These are phyloP conservation scores for Trichoderma sp. DNA, from an alignment of 2,329 filamentous ascomycete species.

Conservation along the genomic window DNA sequence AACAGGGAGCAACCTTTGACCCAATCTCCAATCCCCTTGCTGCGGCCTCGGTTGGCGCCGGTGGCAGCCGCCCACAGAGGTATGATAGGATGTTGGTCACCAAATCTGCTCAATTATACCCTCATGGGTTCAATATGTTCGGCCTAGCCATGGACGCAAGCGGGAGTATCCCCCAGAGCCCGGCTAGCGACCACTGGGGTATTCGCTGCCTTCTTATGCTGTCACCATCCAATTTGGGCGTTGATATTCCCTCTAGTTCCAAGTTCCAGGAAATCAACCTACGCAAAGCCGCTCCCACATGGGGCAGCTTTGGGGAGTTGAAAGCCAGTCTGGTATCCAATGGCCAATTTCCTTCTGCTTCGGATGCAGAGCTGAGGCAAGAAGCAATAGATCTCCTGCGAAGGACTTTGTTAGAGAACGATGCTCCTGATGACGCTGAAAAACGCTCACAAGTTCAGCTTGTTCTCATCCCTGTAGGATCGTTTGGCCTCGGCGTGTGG, in stretches of 20 bases:
- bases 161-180: slow-evolving; percentile 19
- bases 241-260: neutral
- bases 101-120: slow-evolving; percentile 38
- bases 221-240: neutral
- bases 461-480: slow-evolving; percentile 63
- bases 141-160: slow-evolving; percentile 37
- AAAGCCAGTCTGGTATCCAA: slow-evolving; percentile 40
- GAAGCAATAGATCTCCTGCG: slow-evolving; percentile 50
- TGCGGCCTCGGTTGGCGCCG: slow-evolving; percentile 48
- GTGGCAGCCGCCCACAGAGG: slow-evolving; percentile 60
- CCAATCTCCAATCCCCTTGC: slow-evolving; percentile 59
- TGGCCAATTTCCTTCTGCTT: slow-evolving; percentile 48
- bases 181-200: slow-evolving; percentile 61
- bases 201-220: slow-evolving; percentile 46
- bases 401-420: slow-evolving; percentile 41
- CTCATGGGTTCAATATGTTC: slow-evolving; percentile 57
- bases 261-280: slow-evolving; percentile 31
- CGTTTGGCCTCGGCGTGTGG: slow-evolving; percentile 65
- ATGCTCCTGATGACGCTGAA: slow-evolving; percentile 21
- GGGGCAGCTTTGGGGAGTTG: slow-evolving; percentile 40
- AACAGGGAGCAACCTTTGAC: slow-evolving; percentile 67
- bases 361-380: slow-evolving; percentile 45
- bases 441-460: slow-evolving; percentile 37
- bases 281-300: slow-evolving; percentile 31
- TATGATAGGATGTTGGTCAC: slow-evolving; percentile 65